phyloP scores from a whole-genome alignment of 768 basidiomycete species.

The Leucogyrophana mollusca region DNA sequence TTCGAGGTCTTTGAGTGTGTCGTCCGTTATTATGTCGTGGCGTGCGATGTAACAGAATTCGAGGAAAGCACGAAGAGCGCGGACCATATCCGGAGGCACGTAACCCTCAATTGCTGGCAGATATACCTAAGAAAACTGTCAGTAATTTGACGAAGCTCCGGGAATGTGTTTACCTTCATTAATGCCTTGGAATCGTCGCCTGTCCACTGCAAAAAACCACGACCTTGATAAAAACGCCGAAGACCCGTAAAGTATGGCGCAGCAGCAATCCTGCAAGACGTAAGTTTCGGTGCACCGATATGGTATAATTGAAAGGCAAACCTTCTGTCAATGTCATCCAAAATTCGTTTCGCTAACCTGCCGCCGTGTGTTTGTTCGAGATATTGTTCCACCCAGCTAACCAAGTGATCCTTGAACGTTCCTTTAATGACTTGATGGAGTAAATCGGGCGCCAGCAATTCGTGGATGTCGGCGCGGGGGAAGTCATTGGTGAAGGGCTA shows the following conservation, averaged over 20 bases:
- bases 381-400: conserved; percentile 34
- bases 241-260: conserved; percentile 28
- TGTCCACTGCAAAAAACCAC: conserved; percentile 34
- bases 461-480: conserved; percentile 4
- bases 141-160: conserved; percentile 7
- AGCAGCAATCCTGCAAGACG: conserved; percentile 28
- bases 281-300: background rate
- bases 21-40: conserved; percentile 2
- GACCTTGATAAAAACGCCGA: conserved; percentile 27
- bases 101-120: conserved; percentile 28
- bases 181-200: conserved; percentile 37
- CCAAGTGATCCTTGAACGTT: conserved; percentile 41
- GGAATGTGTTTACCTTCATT: conserved; percentile 19
- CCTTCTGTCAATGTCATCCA: conserved; percentile 17
- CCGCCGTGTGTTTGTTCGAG: conserved; percentile 16
- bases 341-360: conserved; percentile 16
- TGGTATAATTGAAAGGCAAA: conserved; percentile 6
- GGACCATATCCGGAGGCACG: conserved; percentile 28
- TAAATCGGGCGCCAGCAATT: conserved; percentile 26
- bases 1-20: conserved; percentile 10
- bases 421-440: conserved; percentile 43
- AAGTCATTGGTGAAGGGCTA: conserved; percentile 8
- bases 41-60: conserved; percentile 28
- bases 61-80: conserved; percentile 20
- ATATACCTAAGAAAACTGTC: conserved; percentile 22